Evolutionary conservation across 2,329 filamentous ascomycete genomes (phyloP).

Genomic region (Pyrenochaeta sp.): DNA sequence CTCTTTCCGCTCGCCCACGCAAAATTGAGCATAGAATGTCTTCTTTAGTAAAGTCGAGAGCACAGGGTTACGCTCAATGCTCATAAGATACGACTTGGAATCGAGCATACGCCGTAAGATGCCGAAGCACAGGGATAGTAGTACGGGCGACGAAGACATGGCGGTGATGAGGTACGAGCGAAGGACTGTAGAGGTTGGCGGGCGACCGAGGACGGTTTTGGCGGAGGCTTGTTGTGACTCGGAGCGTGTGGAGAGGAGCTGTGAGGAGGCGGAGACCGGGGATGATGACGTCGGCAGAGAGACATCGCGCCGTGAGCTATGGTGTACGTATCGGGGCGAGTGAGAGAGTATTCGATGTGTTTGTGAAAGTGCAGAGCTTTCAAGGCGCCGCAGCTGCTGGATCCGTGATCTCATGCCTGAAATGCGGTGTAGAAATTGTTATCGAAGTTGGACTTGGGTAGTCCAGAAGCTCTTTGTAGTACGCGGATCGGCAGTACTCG

Average conservation of each 20-base stretch:
- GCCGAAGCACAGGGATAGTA: slow-evolving; percentile 74
- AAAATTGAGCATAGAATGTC: slow-evolving; percentile 92
- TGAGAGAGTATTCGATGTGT: slow-evolving; percentile 28
- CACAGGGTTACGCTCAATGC: slow-evolving; percentile 77
- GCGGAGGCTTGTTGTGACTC: slow-evolving; percentile 19
- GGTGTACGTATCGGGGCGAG: slow-evolving; percentile 39
- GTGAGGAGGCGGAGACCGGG: slow-evolving; percentile 20
- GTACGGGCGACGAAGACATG: slow-evolving; percentile 73
- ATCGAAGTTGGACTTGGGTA: not conserved
- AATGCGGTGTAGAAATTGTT: slow-evolving; percentile 4
- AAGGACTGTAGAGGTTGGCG: slow-evolving; percentile 72
- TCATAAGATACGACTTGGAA: slow-evolving; percentile 70
- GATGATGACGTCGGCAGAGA: slow-evolving; percentile 31
- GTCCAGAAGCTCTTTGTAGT: not conserved
- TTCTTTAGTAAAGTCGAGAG: slow-evolving; percentile 76
- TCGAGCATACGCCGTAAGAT: slow-evolving; percentile 75
- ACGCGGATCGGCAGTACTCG: not conserved
- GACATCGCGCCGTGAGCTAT: slow-evolving; percentile 41
- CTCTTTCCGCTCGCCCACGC: slow-evolving; percentile 75
- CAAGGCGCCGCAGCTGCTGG: slow-evolving; percentile 33
- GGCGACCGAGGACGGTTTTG: slow-evolving; percentile 64
- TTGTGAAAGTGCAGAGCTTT: slow-evolving; percentile 30
- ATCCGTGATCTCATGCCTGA: slow-evolving; percentile 30
- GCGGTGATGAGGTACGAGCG: slow-evolving; percentile 74
- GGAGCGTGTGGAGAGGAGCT: slow-evolving; percentile 26